Conservation (phyloP, 148 eudicot species). For the Dysphania ambrosioides region DNA sequence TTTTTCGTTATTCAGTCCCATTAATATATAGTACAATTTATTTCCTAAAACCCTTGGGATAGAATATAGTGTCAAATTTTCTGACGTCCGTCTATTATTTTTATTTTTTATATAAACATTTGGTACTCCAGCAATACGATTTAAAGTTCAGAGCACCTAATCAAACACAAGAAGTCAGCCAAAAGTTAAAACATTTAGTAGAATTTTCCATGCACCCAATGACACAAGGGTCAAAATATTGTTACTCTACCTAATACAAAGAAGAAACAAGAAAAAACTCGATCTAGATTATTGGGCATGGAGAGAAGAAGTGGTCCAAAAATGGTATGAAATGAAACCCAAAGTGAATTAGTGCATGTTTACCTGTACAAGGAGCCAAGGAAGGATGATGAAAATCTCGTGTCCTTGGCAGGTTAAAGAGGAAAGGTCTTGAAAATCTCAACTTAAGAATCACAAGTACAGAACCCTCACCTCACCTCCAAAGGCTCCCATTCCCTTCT, state of each 20-base stretch:
- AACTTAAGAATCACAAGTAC: constrained; percentile 1
- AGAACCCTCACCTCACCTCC: neutral
- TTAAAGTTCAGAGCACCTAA: neutral
- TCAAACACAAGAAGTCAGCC: neutral
- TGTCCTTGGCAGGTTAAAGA: constrained; percentile 14
- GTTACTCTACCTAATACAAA: neutral
- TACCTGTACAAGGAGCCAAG: neutral
- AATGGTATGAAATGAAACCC: constrained; percentile 6
- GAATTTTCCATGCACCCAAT: neutral
- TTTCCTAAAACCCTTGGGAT: too few species aligned
- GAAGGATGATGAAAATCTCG: constrained; percentile 15
- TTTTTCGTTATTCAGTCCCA: too few species aligned
- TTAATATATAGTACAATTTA: too few species aligned
- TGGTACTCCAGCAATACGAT: too few species aligned
- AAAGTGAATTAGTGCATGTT: constrained; percentile 11
- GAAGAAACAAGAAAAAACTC: neutral
- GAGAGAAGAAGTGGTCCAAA: constrained; percentile 22
- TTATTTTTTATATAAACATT: too few species aligned
- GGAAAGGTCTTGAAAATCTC: neutral
- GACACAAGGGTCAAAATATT: neutral
- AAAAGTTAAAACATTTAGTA: neutral
- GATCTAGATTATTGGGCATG: neutral
- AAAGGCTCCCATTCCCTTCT: neutral
- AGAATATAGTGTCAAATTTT: too few species aligned
- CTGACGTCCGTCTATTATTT: too few species aligned